These are phyloP conservation scores for Rhododendron williamsianum DNA, from an alignment of 148 eudicot genomes.

Conservation along the genomic window DNA sequence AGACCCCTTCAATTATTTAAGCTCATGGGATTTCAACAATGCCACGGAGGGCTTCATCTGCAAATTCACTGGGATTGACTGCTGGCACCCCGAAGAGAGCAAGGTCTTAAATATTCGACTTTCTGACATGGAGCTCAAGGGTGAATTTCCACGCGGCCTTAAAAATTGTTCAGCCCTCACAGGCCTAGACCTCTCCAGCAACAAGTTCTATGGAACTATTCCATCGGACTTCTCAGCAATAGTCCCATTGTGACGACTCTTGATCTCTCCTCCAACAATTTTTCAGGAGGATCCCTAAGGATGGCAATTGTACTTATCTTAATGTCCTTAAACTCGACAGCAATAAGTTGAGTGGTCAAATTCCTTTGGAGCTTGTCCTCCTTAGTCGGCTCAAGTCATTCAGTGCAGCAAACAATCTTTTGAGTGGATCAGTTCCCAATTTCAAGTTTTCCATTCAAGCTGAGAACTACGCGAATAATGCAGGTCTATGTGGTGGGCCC, in stretches of 20 bases:
- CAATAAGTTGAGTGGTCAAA: slow-evolving; percentile 40
- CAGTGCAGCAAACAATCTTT: slow-evolving; percentile 37
- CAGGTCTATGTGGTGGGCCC: slow-evolving; percentile 41
- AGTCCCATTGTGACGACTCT: slow-evolving; percentile 27
- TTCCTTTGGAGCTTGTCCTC: slow-evolving; percentile 37
- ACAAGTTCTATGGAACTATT: slow-evolving; percentile 37
- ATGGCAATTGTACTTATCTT: slow-evolving; percentile 43
- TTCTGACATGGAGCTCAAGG: slow-evolving; percentile 43
- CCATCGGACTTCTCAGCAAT: slow-evolving; percentile 32
- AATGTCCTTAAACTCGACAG: slow-evolving; percentile 35
- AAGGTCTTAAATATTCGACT: slow-evolving; percentile 42
- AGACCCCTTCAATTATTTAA: slow-evolving; percentile 36
- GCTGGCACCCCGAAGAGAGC: slow-evolving; percentile 47
- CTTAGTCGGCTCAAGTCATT: slow-evolving; percentile 38
- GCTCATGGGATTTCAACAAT: slow-evolving; percentile 54
- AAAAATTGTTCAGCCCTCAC: slow-evolving; percentile 30
- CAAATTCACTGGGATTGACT: slow-evolving; percentile 45
- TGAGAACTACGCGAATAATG: slow-evolving; percentile 33
- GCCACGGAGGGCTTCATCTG: slow-evolving; percentile 44
- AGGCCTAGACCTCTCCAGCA: slow-evolving; percentile 44
- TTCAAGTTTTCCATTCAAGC: slow-evolving; percentile 12
- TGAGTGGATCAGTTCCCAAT: slow-evolving; percentile 36
- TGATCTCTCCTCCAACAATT: slow-evolving; percentile 50
- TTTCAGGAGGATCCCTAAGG: slow-evolving; percentile 41
- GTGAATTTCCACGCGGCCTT: slow-evolving; percentile 46